A percentile compares a stretch with the other conserved stretches of the same genome.
phyloP scores from a whole-genome alignment of 495 filamentous ascomycete species.

The Cercophora sp. region DNA sequence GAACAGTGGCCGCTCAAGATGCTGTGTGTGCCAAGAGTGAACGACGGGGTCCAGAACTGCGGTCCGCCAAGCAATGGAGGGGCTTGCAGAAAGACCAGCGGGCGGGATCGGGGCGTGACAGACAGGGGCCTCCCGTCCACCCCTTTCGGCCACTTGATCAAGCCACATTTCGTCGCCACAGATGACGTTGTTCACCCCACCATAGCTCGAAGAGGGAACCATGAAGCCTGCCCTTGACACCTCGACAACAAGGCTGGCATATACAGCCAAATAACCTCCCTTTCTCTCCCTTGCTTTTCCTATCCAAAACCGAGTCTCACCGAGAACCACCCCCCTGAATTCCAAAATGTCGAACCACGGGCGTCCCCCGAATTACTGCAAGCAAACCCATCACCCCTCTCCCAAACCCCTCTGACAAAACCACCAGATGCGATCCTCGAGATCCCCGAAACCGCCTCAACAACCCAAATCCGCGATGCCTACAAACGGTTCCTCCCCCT shows the following conservation, averaged over 20 bases:
- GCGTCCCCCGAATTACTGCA: constrained; percentile 52
- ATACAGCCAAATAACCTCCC: not conserved
- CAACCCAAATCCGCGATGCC: constrained; percentile 84
- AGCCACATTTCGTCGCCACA: constrained; percentile 39
- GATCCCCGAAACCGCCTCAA: constrained; percentile 66
- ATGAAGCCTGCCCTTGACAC: not conserved
- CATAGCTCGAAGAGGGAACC: not conserved
- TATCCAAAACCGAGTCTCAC: too few relatives aligned
- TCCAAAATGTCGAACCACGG: constrained; percentile 35
- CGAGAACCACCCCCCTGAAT: not conserved
- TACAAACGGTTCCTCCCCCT: constrained; percentile 71
- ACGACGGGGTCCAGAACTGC: constrained; percentile 14
- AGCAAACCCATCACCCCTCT: constrained; percentile 22
- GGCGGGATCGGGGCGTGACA: too few relatives aligned
- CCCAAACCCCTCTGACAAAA: not conserved
- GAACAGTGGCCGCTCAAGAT: not conserved
- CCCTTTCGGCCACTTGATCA: too few relatives aligned
- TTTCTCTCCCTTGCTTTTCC: not conserved
- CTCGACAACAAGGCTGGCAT: constrained; percentile 8
- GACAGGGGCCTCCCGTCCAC: too few relatives aligned
- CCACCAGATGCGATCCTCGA: constrained; percentile 64
- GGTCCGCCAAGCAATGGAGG: constrained; percentile 5
- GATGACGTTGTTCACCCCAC: constrained; percentile 32
- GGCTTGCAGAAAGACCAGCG: constrained; percentile 4
- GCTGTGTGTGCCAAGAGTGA: not conserved